phyloP scores from a whole-genome alignment of 345 rosid species.

The Aethionema arabicum region DNA sequence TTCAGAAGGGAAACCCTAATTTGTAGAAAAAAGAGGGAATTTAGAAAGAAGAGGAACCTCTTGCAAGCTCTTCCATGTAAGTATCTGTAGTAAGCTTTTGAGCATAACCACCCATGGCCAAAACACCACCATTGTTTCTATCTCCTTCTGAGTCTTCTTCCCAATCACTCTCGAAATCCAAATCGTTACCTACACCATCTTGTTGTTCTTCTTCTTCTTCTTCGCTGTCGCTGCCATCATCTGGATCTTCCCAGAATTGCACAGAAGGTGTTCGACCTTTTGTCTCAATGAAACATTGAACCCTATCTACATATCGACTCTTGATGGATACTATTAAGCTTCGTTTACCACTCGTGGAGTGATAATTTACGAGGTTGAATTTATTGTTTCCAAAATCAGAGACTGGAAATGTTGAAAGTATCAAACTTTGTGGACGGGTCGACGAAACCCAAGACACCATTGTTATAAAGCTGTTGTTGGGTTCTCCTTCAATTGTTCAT shows the following conservation, averaged over 20 bases:
- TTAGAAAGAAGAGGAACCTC: slow-evolving; percentile 39
- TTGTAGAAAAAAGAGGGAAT: background rate
- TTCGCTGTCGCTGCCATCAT: slow-evolving; percentile 59
- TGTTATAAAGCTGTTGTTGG: background rate
- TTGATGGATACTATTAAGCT: slow-evolving; percentile 10
- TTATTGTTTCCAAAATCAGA: background rate
- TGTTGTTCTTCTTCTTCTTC: slow-evolving; percentile 42
- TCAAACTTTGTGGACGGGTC: slow-evolving; percentile 23
- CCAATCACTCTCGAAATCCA: slow-evolving; percentile 52
- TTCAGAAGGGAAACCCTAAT: background rate
- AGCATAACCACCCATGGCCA: slow-evolving; percentile 3
- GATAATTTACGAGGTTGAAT: slow-evolving; percentile 4
- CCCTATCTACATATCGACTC: background rate
- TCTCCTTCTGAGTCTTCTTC: slow-evolving; percentile 25
- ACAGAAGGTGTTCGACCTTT: slow-evolving; percentile 33
- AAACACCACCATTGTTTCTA: background rate
- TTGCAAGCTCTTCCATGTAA: slow-evolving; percentile 46
- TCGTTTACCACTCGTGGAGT: slow-evolving; percentile 8
- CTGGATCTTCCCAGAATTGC: slow-evolving; percentile 63
- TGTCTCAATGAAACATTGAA: slow-evolving; percentile 31
- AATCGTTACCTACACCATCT: slow-evolving; percentile 37
- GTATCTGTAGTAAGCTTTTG: slow-evolving; percentile 27
- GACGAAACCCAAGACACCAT: slow-evolving; percentile 36
- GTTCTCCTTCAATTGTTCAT: background rate
- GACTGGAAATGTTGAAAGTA: slow-evolving; percentile 1